Evolutionary conservation across 2,329 filamentous ascomycete species (phyloP), one percentile per base, ranked within the genome.

Genomic region (Paecilomyces variotii): DNA sequence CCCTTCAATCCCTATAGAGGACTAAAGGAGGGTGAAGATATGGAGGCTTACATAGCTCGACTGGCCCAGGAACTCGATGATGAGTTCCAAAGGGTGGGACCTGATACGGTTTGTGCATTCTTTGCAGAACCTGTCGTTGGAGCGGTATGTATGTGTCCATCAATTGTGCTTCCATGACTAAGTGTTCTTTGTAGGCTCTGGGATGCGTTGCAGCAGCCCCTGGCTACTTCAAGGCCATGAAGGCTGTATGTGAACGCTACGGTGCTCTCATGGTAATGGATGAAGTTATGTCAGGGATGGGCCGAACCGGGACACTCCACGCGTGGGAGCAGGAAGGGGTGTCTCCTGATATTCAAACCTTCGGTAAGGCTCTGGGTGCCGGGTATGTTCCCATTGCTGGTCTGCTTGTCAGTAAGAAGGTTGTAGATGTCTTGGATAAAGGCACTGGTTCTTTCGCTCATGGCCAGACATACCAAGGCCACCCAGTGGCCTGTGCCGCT

Each of bases 191-290:
- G 3, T 59, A 81, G 79, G 78, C 86, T 1, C 73, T 89, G 0
- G 89, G 87, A 0, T 89, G 85, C 64, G 82, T 88, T 0, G 79
- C 84, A 0, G 76, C 86, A 0, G 78, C 85, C 0, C 73, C 76
- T 0, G 87, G 87, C 0, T 92, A 92, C 63, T 82, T 90, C 50
- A 73, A 78, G 57, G 87, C 84, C 0, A 82, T 91, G 68, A 80
- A 80, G 61, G 75, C 76, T 2, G 76, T 92, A 0, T 92, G 89
- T 70, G 80, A 86, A 56, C 82, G 81, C 58, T 79, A 91, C 65
- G 88, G 85, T 0, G 82, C 85, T 0, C 79, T 92, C 0, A 75
- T 92, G 7, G 85, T 91, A 56, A 72, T 91, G 0, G 89, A 92
- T 66, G 89, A 91, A 68, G 79, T 89, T 57, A 88, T 90, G 84